Base-by-base conservation (phyloP, 352 stramenopile genomes). In the Pythium sp. region DNA sequence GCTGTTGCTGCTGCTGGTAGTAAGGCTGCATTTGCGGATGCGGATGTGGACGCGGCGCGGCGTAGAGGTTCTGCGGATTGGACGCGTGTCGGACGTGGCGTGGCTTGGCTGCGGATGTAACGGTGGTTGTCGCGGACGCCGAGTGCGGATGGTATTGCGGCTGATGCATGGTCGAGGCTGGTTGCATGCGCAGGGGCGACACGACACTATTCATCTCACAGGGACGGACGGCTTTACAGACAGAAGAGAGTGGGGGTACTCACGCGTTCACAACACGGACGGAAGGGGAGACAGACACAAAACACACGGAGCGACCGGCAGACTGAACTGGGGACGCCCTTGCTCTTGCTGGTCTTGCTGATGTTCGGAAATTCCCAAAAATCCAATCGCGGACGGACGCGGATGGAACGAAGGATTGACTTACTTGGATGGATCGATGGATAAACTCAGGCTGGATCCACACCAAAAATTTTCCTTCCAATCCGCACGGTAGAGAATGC, bases 181-280 rank as follows among this genome's bases (percentile, higher is more conserved):
- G 28, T 26, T 56, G 49, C 66, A 71, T 71, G 28, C 59, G 66
- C 30, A 71, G 53, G 24, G 66, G 66, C 59, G 66, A 67, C 47
- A 71, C 66, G 53, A 71, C 66, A 43, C 66, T 67, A 54, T 71
- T 71, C 66, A 71, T 71, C 22, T 24, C 53, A 57, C 14, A 41
- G 12, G 26, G 49, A 59, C 24, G 22, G 24, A 59, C 26, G 34
- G 36, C 41, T 43, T 5, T 6, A 41, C 58, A 66, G 58, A 36
- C 38, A 49, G 38, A 66, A 57, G 41, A 47, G 1, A 34, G 46
- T 12, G 55, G 18, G 28, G 30, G 46, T 28, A 60, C 54, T 28
- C 55, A 11, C 55, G 28, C 28, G 9, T 32, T 47, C 32, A 36
- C 26, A 36, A 43, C 55, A 59, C 55, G 43, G 28, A 60, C 55